Evolutionary conservation across 345 rosid species (phyloP), one percentile per base, ranked within the genome.

Genomic region (Streptanthus diversifolius): DNA sequence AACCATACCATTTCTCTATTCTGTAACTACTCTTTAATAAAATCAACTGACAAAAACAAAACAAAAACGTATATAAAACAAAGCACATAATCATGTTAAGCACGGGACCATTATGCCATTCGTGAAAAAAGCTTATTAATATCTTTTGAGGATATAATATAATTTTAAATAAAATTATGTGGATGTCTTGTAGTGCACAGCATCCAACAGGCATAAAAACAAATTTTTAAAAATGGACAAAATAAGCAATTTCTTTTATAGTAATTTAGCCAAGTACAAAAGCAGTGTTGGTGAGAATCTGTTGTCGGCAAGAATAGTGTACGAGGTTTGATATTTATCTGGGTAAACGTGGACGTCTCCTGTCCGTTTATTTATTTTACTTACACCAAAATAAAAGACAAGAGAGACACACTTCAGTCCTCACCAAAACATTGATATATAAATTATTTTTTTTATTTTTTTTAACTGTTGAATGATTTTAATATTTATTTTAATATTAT

Each of bases 251-350:
- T 13, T 6, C 35, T 44, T 29, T 59, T 51, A 74, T 30, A 51
- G 66, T 67, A 61, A 53, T 61, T 43, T 53, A 61, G 49, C 19
- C 3, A 73, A 80, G 72, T 84, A 73, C 82, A 75, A 68, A 61
- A 63, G 25, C 49, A 43, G 66, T 63, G 63, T 43, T 56, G 71
- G 79, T 25, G 76, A 48, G 82, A 77, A 80, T 35, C 61, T 77
- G 17, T 49, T 83, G 91, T 90, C 90, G 92, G 91, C 90, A 85
- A 80, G 71, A 70, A 66, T 61, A 75, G 77, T 57, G 93, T 90
- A 88, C 97, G 97, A 90, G 96, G 96, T 88, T 88, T 53, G 56
- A 60, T 33, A 58, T 76, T 27, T 68, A 49, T 32, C 35, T 70
- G 35, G 79, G 86, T 82, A 33, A 76, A 85, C 95, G 95, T 88